These are phyloP conservation scores for Plasmodium cynomolgi DNA, from an alignment of 169 alveolate genomes.

Conservation along the genomic window DNA sequence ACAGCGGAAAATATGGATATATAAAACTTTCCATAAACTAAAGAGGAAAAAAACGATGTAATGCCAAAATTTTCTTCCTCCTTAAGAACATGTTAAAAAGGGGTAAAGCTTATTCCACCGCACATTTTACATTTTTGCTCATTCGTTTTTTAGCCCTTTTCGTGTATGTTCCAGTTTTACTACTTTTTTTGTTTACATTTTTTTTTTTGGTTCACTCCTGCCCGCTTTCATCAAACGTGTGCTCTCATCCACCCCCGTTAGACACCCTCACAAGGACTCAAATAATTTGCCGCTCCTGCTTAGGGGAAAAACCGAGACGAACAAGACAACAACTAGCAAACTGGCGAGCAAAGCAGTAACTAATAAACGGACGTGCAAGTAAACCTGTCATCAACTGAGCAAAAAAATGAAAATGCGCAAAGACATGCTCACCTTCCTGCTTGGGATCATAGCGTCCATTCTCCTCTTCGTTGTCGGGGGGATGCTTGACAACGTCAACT, in stretches of 20 bases:
- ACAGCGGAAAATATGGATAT: not conserved
- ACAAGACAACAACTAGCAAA: not conserved
- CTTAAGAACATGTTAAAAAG: not conserved
- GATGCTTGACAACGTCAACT: not conserved
- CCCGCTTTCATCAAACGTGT: not conserved
- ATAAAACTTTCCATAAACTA: not conserved
- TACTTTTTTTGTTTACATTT: not conserved
- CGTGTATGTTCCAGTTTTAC: not conserved
- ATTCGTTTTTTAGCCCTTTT: not conserved
- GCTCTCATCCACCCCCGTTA: not conserved
- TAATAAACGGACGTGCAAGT: not conserved
- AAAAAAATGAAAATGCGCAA: slow-evolving; percentile 5
- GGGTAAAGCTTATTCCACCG: not conserved
- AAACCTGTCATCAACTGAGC: not conserved
- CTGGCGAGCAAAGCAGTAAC: not conserved
- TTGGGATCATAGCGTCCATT: slow-evolving; percentile 46
- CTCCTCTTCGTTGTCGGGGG: slow-evolving; percentile 28
- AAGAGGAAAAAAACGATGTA: not conserved
- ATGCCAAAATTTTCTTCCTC: not conserved
- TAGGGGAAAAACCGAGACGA: not conserved
- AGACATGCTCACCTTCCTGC: slow-evolving; percentile 7
- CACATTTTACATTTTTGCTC: not conserved
- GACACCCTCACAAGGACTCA: not conserved
- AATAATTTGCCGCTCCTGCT: not conserved
- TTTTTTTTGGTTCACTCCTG: slow-evolving; percentile 1